Base-by-base conservation (phyloP, 306 rosid species). In the Pyrus communis region DNA sequence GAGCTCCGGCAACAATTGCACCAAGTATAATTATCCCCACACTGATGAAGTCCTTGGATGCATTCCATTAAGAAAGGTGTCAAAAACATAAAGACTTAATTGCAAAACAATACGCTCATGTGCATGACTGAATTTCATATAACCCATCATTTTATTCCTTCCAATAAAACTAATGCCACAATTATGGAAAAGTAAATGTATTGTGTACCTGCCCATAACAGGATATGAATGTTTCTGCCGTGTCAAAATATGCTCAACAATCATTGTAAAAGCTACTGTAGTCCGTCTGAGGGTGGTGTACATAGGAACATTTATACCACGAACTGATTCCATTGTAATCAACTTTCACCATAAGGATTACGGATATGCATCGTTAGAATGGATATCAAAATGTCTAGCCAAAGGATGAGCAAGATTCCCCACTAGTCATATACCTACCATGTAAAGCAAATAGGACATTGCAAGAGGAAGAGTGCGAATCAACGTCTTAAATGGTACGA, bases 261-360 rank as follows among this genome's bases (percentile, higher is more conserved):
- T 30, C 97, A 89, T 84, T 17, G 97, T 89, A 75, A 89, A 89
- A 62, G 88, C 94, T 63, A 91, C 84, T 1, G 82, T 85, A 9
- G 94, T 89, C 77, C 94, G 83, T 78, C 97, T 83, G 9, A 91
- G 97, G 40, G 93, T 87, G 42, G 94, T 87, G 73, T 91, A 89
- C 92, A 89, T 91, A 1, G 97, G 97, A 77, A 91, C 82, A 69
- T 79, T 91, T 74, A 89, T 83, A 77, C 84, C 86, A 0, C 92
- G 88, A n/a, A 89, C 97, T 52, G 97, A 84, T 85, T 86, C 97
- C 94, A 87, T 91, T 12, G 94, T 84, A 52, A 87, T 88, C 60
- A 89, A 58, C 93, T 91, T 82, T 75, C 74, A 84, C 30, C 78
- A 85, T 71, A 80, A 84, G 46, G 57, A 18, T 67, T 52, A 60